These are phyloP conservation scores for Diaporthe ilicicola DNA, from an alignment of 2,329 filamentous ascomycete species.

Conservation along the genomic window DNA sequence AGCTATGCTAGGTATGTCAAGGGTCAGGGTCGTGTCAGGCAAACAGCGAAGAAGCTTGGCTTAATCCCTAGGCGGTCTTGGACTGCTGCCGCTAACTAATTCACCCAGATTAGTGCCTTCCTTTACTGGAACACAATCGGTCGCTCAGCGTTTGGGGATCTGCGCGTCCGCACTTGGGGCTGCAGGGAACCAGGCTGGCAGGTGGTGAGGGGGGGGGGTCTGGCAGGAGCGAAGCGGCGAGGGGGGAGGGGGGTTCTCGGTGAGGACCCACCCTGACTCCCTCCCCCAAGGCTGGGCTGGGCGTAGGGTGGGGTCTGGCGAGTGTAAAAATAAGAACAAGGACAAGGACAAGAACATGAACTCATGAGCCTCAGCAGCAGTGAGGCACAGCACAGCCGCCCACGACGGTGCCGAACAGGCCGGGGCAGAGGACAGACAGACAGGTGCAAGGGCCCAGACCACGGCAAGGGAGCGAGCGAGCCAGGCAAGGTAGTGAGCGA, in stretches of 20 bases:
- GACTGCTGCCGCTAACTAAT: constrained; percentile 4
- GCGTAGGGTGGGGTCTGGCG: background rate
- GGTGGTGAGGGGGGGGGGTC: background rate
- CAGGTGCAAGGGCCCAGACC: background rate
- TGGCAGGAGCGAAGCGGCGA: too few relatives aligned
- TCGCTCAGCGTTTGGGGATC: constrained; percentile 9
- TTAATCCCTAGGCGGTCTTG: constrained; percentile 20
- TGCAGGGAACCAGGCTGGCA: background rate
- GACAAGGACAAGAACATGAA: background rate
- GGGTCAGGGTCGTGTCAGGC: constrained; percentile 15
- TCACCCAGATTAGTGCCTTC: constrained; percentile 14
- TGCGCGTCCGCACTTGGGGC: constrained; percentile 5
- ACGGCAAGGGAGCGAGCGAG: background rate
- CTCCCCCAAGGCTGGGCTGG: background rate
- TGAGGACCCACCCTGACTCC: background rate
- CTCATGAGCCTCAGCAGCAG: background rate
- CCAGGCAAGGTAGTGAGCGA: background rate
- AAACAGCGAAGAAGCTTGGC: constrained; percentile 17
- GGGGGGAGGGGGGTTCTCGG: background rate
- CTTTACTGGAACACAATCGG: constrained; percentile 18
- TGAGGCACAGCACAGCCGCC: too few relatives aligned
- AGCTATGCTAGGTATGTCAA: background rate
- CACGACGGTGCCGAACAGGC: too few relatives aligned
- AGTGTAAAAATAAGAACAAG: background rate
- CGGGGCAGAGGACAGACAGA: too few relatives aligned